Evolutionary conservation across 108 stramenopile species (phyloP).

Genomic region (Fragilaria crotonensis): DNA sequence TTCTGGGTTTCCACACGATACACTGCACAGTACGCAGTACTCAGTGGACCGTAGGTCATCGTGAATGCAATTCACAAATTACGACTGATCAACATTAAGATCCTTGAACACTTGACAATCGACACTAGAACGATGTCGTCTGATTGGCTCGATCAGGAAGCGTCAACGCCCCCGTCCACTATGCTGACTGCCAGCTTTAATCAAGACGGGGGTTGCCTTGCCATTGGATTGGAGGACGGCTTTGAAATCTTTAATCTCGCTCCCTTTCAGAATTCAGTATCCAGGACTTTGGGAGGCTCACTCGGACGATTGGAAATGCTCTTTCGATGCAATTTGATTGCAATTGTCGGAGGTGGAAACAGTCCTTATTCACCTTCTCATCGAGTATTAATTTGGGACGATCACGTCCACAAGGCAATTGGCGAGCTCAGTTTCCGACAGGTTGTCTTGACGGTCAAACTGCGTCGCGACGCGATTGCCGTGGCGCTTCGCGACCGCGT

Average conservation of each 20-base stretch:
- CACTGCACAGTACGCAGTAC: too few species aligned
- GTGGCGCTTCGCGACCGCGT: conserved; percentile 90
- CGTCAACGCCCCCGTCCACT: neutral
- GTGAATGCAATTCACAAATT: too few species aligned
- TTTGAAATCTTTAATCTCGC: conserved; percentile 94
- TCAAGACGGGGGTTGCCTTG: conserved; percentile 85
- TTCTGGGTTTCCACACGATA: too few species aligned
- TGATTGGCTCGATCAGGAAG: too few species aligned
- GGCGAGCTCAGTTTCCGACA: conserved; percentile 92
- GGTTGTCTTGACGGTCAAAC: conserved; percentile 78
- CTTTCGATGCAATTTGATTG: conserved; percentile 96
- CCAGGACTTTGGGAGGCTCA: conserved; percentile 64
- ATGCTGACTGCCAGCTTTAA: conserved; percentile 76
- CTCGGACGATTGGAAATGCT: conserved; percentile 98
- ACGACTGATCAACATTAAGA: too few species aligned
- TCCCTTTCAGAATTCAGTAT: conserved; percentile 89
- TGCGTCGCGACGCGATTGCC: conserved; percentile 94
- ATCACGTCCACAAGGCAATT: conserved; percentile 88
- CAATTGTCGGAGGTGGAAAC: conserved; percentile 87
- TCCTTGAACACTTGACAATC: too few species aligned
- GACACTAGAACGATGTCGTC: too few species aligned
- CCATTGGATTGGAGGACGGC: conserved; percentile 85
- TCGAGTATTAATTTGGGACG: conserved; percentile 98
- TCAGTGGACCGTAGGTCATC: too few species aligned
- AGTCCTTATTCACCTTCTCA: conserved; percentile 91